Evolutionary conservation across 257 asterid genomes (phyloP), one percentile per base, ranked within the genome.

Genomic region (Solanum microdontum): DNA sequence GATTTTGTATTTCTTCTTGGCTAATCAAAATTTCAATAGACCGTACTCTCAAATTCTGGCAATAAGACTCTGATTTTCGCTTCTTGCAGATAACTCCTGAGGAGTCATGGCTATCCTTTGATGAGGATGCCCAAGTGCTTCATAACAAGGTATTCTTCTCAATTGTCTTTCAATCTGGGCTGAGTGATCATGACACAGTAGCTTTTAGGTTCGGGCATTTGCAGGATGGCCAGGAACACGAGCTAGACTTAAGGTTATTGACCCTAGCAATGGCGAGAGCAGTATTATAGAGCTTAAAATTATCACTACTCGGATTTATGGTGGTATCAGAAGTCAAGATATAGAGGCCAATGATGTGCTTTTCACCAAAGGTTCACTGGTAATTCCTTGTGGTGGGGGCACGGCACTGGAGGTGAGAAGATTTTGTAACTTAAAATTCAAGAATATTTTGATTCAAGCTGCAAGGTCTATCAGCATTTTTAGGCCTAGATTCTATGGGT

Each of bases 211-310:
- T 84, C 96, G 99, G 89, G 99, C 99, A 85, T 93, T 97, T 93
- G 94, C 99, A 93, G 99, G 99, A 55, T 97, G 99, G 99, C 99
- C 99, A 0, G 99, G 99, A 89, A 95, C 99, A 64, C 95, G 98
- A 86, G 95, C 98, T 87, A 96, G 91, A 92, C 92, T 95, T 24
- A 83, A 84, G 66, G 91, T 92, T 37, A 48, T 92, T 86, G 94
- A 92, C 86, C 90, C 94, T 11, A 77, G 87, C 84, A 93, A 80
- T 62, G 94, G 91, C 48, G 86, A 89, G 88, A 85, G 70, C 66
- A 92, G 88, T 75, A 89, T 89, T 76, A 68, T 91, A 62, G 99
- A 97, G 89, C 92, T 96, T 33, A 97, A 97, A 89, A 89, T 97
- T 90, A 93, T 95, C 90, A 95, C 94, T 11, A 92, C 99, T 11